Percentiles rank a stretch among this genome's conserved stretches.
Evolutionary conservation across 768 basidiomycete species (phyloP).

Genomic region (Kwoniella dendrophila): DNA sequence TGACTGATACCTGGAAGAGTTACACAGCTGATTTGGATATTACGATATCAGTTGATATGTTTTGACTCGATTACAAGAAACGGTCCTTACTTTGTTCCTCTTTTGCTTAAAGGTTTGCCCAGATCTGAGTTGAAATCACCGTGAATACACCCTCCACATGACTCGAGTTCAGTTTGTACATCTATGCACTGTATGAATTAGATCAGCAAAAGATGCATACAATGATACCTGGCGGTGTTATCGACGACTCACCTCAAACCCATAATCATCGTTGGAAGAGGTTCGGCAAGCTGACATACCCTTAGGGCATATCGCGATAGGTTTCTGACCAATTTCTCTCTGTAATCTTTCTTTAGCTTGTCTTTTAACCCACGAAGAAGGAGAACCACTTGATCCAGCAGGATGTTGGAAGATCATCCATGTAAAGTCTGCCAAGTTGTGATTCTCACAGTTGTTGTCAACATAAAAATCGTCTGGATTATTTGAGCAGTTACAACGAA

Average conservation of each 20-base stretch:
- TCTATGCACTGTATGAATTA: conserved; percentile 1
- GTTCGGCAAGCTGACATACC: conserved; percentile 5
- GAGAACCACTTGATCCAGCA: neutral
- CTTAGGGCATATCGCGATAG: neutral
- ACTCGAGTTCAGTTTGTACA: conserved; percentile 1
- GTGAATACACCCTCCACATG: conserved; percentile 8
- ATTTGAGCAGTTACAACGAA: neutral
- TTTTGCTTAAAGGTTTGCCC: neutral
- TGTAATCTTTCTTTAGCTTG: neutral
- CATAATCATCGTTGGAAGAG: neutral
- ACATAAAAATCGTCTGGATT: neutral
- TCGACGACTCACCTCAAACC: neutral
- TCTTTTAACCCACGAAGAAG: neutral
- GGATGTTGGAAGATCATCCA: conserved; percentile 4
- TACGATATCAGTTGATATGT: neutral
- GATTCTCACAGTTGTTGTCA: neutral
- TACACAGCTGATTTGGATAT: conserved; percentile 7
- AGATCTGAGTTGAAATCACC: too few species aligned
- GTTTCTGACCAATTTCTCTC: neutral
- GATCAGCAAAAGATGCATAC: neutral
- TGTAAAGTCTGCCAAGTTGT: neutral
- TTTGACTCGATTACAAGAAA: neutral
- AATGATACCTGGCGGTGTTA: too few species aligned
- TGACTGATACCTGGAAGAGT: conserved; percentile 1
- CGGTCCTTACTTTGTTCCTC: neutral